Evolutionary conservation across 2,329 filamentous ascomycete genomes (phyloP), one percentile per base, ranked within the genome.

Genomic region (Aspergillus hortae): DNA sequence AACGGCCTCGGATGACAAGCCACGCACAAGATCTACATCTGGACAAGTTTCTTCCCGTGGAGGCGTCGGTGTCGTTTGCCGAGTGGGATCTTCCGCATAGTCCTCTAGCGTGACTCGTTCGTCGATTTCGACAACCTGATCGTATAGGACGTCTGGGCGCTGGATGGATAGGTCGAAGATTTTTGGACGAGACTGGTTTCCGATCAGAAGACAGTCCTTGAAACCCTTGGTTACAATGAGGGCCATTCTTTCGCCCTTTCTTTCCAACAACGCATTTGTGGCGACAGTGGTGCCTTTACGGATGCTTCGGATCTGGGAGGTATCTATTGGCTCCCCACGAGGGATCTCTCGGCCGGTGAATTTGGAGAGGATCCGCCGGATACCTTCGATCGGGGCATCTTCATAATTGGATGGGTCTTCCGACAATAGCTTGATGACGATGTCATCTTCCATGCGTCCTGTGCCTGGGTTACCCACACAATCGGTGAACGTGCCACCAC

Each of bases 271-370:
- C 0, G 92, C 92, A 69, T 96, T 96, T 0, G 92, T 96, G 9
- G 92, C 91, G 12, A n/a, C 35, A 0, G 92, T 96, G 1, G 92
- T 96, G 42, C 92, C 92, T 92, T 96, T 96, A 44, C 92, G 87
- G 67, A 96, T 96, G 50, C 88, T 45, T 19, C 15, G 10, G n/a
- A 33, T 45, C n/a, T 45, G 14, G 6, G 25, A 17, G 6, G 90
- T 95, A 68, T 95, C 90, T 5, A 96, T 75, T 1, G 87, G 77
- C 67, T 90, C 77, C 33, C 89, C 89, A 48, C 90, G 84, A 2
- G 89, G 88, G 44, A 94, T 90, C 53, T 81, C 80, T 49, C 81
- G 80, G 2, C 85, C 83, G 69, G 94, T 95, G 62, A 84, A 85
- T 60, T 86, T 86, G 71, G 14, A 38, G 35, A 96, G 84, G 53